Base-by-base conservation (phyloP, 2,329 filamentous ascomycete genomes). In the Diaporthe nobilis region DNA sequence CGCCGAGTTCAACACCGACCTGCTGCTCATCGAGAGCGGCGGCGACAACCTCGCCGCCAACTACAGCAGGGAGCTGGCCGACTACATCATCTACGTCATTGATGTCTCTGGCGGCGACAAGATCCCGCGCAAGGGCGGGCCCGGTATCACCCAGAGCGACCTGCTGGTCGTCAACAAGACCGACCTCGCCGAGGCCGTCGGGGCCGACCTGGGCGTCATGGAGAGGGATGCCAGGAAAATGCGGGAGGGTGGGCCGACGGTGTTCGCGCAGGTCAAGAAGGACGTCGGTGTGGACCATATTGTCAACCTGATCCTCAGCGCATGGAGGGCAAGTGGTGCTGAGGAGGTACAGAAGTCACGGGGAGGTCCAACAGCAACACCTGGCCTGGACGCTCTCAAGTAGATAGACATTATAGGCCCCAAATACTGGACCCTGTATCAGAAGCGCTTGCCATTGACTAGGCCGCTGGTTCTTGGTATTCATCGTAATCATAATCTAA, bases 71-170 rank as follows among this genome's bases (percentile, higher is more conserved):
- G 97, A 99, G 86, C 88, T 99, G 79, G 97, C 97, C 2, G 97
- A 99, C 85, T 99, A 94, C 84, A 99, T 99, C 85, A 93, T 99
- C 85, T 99, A 99, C 84, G 97, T 99, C 42, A 98, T 99, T 80
- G 97, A 99, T 85, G 97, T 99, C 25, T 94, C 93, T 74, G 97
- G 97, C 31, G 97, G 97, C 17, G 97, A 99, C 85, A 99, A 99
- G 90, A 93, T 99, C 70, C 97, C 97, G 0, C 87, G 97, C 39
- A 99, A 99, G 87, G 97, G 97, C 39, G 97, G 97, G 0, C 97
- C 97, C 0, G 97, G 97, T 1, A 99, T 99, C 83, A 99, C 97
- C 7, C 96, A 98, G 86, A 97, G 94, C 80, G 97, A 99, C 82
- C 84, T 99, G 84, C 85, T 99, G 78, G 90, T 99, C 28, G 95